Conservation (phyloP, 2,329 filamentous ascomycete species). For the Fusarium clavum region DNA sequence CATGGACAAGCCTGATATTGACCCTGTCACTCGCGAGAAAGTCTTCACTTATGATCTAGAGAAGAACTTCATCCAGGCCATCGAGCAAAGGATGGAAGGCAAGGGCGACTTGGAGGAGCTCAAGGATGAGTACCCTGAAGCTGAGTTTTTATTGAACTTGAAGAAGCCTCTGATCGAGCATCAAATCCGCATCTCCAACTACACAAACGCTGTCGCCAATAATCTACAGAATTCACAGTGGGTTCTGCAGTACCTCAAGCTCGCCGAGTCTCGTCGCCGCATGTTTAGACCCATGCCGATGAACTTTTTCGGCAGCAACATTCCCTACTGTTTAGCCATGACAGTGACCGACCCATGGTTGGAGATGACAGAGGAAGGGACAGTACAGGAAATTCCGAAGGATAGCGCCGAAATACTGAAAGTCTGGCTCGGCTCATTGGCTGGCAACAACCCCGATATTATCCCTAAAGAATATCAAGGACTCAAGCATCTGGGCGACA, state of each 20-base stretch:
- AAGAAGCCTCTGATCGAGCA: background rate
- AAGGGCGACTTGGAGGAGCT: background rate
- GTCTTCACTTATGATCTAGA: background rate
- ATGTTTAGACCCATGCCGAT: conserved; percentile 1
- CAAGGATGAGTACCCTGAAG: background rate
- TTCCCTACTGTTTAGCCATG: background rate
- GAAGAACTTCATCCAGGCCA: background rate
- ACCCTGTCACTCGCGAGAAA: background rate
- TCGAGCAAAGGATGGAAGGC: background rate
- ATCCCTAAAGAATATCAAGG: background rate
- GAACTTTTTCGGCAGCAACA: conserved; percentile 6
- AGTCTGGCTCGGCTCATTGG: background rate
- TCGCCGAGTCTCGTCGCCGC: conserved; percentile 1
- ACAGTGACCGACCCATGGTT: background rate
- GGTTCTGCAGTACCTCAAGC: background rate
- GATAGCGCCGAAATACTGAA: background rate
- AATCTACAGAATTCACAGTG: background rate
- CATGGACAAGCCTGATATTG: background rate
- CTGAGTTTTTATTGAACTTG: background rate
- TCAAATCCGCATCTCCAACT: background rate
- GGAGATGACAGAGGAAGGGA: background rate
- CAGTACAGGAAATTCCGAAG: background rate
- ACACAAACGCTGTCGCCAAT: background rate
- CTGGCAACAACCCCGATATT: background rate
- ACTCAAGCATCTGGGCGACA: background rate